Evolutionary conservation across 2,329 filamentous ascomycete species (phyloP), one percentile per base, ranked within the genome.

Genomic region (Talaromyces funiculosus): DNA sequence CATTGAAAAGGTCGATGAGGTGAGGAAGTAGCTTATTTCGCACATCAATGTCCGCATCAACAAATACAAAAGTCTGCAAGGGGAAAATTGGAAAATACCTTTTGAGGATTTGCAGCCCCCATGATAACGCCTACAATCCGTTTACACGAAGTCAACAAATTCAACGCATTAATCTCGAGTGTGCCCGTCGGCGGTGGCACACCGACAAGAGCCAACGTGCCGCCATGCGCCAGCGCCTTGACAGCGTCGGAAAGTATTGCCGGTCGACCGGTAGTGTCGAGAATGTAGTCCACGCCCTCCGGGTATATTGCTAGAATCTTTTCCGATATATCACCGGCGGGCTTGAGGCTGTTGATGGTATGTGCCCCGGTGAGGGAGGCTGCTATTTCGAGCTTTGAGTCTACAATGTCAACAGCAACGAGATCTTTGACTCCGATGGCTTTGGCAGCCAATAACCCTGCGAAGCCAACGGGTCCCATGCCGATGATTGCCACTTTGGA

Each of bases 121-220:
- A 16, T 12, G n/a, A 53, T 53, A 35, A 53, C 51, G 22, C 51
- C 51, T 26, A 53, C 29, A n/a, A 53, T 26, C 20, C 35, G 31
- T 53, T 53, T 53, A 53, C 51, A 53, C 29, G 51, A 22, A 16
- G 22, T 26, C 31, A 53, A 53, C 18, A 53, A 14, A 53, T 53
- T 18, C 51, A 53, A 37, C 51, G 51, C 51, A 53, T 53, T 53
- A 6, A 53, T 10, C 12, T 53, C 51, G 24, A 53, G 24, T 12
- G 18, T 37, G 26, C 31, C 35, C 35, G 51, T 53, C 12, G 51
- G 51, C 22, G 51, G 51, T 14, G 51, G 51, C 14, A 53, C 51
- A 38, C 51, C 51, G 7, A 53, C 51, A 10, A 53, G 51, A 7
- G 51, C 51, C 31, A 53, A 24, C 18, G 51, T 53, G 20, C 51